Conservation (phyloP, 1,139 yeast genomes). For the Zygosaccharomyces pseudobailii region DNA sequence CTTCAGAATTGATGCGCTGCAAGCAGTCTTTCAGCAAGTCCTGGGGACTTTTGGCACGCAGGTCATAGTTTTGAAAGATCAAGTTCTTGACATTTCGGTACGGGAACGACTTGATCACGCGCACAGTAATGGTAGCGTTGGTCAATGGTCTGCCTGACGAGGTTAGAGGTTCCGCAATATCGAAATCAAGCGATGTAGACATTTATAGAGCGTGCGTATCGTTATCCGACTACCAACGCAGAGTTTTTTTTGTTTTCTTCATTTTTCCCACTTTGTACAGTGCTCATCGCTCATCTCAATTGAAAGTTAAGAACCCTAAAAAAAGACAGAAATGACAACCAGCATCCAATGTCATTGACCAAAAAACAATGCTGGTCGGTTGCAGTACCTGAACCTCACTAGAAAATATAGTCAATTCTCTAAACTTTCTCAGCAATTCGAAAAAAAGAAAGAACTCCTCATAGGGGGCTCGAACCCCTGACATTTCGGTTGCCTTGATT, state of each 20-base stretch:
- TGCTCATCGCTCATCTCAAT: neutral
- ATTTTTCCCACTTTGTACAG: neutral
- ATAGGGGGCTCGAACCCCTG: slow-evolving; percentile 34
- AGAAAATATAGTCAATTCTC: no score
- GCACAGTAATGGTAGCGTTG: slow-evolving; percentile 67
- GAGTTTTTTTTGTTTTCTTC: no score
- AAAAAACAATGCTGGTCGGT: no score
- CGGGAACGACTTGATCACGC: slow-evolving; percentile 87
- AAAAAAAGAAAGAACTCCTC: slow-evolving; percentile 26
- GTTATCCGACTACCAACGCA: neutral
- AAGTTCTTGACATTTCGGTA: slow-evolving; percentile 85
- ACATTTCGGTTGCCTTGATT: slow-evolving; percentile 30
- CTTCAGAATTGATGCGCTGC: slow-evolving; percentile 54
- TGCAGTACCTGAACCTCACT: no score
- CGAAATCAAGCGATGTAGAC: slow-evolving; percentile 18
- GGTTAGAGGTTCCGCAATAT: slow-evolving; percentile 36
- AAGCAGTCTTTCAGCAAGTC: slow-evolving; percentile 51
- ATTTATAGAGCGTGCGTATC: neutral
- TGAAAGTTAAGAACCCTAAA: neutral
- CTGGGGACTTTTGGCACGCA: slow-evolving; percentile 62
- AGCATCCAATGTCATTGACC: no score
- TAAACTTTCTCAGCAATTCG: no score
- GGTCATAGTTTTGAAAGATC: slow-evolving; percentile 66
- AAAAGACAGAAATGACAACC: neutral
- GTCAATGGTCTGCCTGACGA: slow-evolving; percentile 35